Conservation (phyloP, 2,329 filamentous ascomycete genomes). For the Meredithiella fracta region DNA sequence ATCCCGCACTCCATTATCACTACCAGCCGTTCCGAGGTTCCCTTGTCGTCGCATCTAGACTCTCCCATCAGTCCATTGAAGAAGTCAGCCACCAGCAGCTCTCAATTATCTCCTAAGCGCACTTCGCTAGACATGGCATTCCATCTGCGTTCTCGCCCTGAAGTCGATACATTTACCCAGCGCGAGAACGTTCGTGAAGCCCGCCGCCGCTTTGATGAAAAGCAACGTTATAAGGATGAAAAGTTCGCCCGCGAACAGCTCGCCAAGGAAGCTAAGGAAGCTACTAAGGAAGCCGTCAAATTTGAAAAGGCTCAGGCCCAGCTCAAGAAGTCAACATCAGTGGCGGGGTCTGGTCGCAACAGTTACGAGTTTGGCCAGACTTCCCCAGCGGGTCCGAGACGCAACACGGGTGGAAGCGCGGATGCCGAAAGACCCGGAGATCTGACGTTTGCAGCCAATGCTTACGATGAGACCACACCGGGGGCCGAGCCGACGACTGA, state of each 20-base stretch:
- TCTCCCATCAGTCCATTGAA: conserved; percentile 20
- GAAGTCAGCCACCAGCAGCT: conserved; percentile 20
- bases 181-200: conserved; percentile 43
- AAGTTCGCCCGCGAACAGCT: conserved; percentile 44
- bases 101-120: conserved; percentile 37
- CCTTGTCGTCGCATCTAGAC: conserved; percentile 18
- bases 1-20: conserved; percentile 25
- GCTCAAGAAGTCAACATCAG: conserved; percentile 26
- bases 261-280: conserved; percentile 40
- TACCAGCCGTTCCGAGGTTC: conserved; percentile 33
- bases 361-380: conserved; percentile 11
- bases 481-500: conserved; percentile 19
- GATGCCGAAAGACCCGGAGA: conserved; percentile 24
- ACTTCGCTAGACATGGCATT: conserved; percentile 42
- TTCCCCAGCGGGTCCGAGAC: neutral
- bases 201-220: conserved; percentile 46
- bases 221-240: conserved; percentile 44
- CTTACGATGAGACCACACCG: conserved; percentile 29
- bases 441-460: conserved; percentile 27
- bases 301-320: conserved; percentile 31
- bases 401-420: conserved; percentile 19
- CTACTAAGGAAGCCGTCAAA: conserved; percentile 37
- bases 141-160: conserved; percentile 43
- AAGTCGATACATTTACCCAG: conserved; percentile 37
- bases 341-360: conserved; percentile 17